Base-by-base conservation (phyloP, 352 stramenopile species). In the Phytophthora crassamura region DNA sequence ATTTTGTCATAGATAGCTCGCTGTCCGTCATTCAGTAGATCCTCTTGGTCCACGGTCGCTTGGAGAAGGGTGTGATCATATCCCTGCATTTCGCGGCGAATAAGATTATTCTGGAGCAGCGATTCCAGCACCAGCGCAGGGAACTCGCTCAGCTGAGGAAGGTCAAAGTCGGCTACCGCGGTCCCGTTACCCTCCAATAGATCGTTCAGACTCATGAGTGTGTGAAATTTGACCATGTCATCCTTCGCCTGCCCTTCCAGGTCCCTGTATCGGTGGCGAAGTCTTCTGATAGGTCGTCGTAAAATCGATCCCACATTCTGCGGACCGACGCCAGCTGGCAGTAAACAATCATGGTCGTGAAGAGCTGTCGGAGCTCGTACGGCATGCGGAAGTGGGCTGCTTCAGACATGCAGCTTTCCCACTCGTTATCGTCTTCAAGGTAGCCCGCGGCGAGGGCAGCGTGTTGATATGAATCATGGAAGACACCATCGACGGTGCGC, bases 361-460 rank as follows among this genome's bases (percentile, higher is more conserved):
- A 80, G 20, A 77, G 38, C 35, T 76, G 43, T n/a, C 67, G 64
- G 9, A 78, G 57, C 25, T 75, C 59, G 28, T 10, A 58, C 2
- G 67, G 60, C 53, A 70, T 74, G 41, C 66, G 25, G 36, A 62
- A 79, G 1, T 46, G 6, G 7, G 58, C 14, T 3, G 45, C 61
- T 48, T 80, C 59, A 3, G 20, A 20, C 33, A 83, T 36, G 35
- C 59, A 71, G 2, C 49, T 9, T 15, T 56, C 28, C 51, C 57
- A 74, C 34, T 75, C 49, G 2, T 38, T 36, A 35, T 70, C 61
- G 25, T 73, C 54, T 3, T 73, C 55, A 4, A 75, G 62, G 28
- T 63, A 71, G 0, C 66, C 53, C 7, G 55, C 42, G 2, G 16
- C 45, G 2, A 25, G 0, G 10, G 55, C 46, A 14, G 72, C 68